Evolutionary conservation across 768 basidiomycete species (phyloP).

Genomic region (Russula ochroleuca): DNA sequence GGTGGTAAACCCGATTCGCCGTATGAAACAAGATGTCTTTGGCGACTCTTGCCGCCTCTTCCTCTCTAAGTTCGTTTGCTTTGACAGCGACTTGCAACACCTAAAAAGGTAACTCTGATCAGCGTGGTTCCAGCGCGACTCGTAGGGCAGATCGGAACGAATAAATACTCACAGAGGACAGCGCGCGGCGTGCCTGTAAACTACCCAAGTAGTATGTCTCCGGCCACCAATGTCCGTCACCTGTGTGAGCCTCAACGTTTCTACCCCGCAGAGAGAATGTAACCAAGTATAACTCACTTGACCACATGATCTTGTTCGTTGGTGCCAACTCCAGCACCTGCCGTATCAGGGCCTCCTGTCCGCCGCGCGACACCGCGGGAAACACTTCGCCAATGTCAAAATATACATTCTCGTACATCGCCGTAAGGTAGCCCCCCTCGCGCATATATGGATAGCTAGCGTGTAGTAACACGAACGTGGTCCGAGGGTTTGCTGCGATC

Average conservation of each 20-base stretch:
- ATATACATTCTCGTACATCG: slow-evolving; percentile 69
- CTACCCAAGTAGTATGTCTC: slow-evolving; percentile 69
- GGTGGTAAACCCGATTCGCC: slow-evolving; percentile 57
- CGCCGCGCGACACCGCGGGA: slow-evolving; percentile 58
- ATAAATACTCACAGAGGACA: slow-evolving; percentile 50
- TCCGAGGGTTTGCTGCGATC: slow-evolving; percentile 57
- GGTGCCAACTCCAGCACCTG: slow-evolving; percentile 69
- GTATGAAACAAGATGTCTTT: slow-evolving; percentile 61
- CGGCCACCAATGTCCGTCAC: slow-evolving; percentile 72
- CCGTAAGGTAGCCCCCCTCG: slow-evolving; percentile 72
- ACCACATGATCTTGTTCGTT: slow-evolving; percentile 79
- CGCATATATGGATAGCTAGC: slow-evolving; percentile 74
- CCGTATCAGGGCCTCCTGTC: slow-evolving; percentile 55
- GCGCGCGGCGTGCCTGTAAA: slow-evolving; percentile 56
- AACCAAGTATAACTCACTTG: slow-evolving; percentile 45
- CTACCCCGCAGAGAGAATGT: neutral
- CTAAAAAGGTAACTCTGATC: slow-evolving; percentile 34
- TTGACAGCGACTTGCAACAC: slow-evolving; percentile 52
- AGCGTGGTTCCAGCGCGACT: neutral
- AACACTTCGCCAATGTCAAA: slow-evolving; percentile 53
- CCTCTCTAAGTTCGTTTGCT: slow-evolving; percentile 48
- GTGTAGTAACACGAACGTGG: slow-evolving; percentile 66
- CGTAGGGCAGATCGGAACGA: neutral
- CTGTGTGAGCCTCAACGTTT: slow-evolving; percentile 31
- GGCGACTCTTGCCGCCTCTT: slow-evolving; percentile 50